A percentile compares a stretch with the other conserved stretches of the same genome.
Evolutionary conservation across 305 asterid species (phyloP).

Genomic region (Stenogyne calaminthoides): DNA sequence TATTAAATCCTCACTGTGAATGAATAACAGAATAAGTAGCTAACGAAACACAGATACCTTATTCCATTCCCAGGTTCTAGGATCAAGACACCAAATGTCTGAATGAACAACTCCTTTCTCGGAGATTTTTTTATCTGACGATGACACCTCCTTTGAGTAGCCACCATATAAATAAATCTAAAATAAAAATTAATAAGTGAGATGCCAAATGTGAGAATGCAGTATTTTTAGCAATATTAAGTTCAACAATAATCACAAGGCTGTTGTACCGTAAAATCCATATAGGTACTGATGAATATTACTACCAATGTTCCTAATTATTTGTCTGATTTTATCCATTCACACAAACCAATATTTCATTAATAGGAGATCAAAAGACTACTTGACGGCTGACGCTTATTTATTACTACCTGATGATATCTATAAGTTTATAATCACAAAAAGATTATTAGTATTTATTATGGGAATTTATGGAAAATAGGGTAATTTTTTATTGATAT

Average conservation of each 20-base stretch:
- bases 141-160: slow-evolving; percentile 84
- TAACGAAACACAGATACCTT: slow-evolving; percentile 58
- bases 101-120: slow-evolving; percentile 94
- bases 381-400: no score
- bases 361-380: no score
- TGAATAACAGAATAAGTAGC: slow-evolving; percentile 14
- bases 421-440: no score
- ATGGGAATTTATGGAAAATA: no score
- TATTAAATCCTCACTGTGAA: background rate
- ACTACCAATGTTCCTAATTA: no score
- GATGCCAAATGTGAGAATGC: slow-evolving; percentile 5
- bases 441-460: no score
- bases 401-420: no score
- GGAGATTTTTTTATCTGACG: slow-evolving; percentile 74
- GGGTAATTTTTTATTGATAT: no score
- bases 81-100: slow-evolving; percentile 96
- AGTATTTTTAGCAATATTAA: slow-evolving; percentile 11
- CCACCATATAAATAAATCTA: slow-evolving; percentile 96
- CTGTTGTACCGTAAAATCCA: background rate
- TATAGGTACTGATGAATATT: background rate
- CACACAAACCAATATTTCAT: no score
- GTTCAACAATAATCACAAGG: slow-evolving; percentile 12
- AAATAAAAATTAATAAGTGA: slow-evolving; percentile 19
- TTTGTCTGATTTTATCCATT: no score
- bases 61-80: slow-evolving; percentile 97